phyloP scores from a whole-genome alignment of 2,329 filamentous ascomycete genomes.

The Cladophialophora bantiana region DNA sequence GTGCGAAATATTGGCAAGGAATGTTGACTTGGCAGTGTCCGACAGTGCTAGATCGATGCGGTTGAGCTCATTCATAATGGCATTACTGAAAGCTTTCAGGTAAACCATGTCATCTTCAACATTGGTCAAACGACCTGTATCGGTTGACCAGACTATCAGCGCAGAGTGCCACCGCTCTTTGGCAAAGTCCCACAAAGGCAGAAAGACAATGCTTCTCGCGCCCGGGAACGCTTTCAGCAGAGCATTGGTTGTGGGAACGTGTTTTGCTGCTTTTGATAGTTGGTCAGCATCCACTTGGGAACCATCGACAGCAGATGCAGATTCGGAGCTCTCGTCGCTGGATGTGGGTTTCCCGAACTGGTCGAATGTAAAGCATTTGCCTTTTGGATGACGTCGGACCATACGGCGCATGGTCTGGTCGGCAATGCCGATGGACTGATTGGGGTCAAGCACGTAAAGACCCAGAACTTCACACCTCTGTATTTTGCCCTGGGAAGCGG shows the following conservation, averaged over 20 bases:
- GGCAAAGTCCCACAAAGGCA: constrained; percentile 60
- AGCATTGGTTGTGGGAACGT: constrained; percentile 28
- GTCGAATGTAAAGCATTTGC: constrained; percentile 75
- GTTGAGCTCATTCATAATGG: constrained; percentile 53
- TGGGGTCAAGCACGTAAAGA: constrained; percentile 7
- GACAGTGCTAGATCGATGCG: constrained; percentile 52
- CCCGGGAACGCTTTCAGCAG: constrained; percentile 34
- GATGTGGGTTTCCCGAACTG: constrained; percentile 78
- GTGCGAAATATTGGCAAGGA: constrained; percentile 55
- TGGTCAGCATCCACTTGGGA: not conserved
- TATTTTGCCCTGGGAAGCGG: constrained; percentile 40
- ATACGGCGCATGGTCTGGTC: constrained; percentile 53
- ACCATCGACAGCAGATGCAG: constrained; percentile 25
- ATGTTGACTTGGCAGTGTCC: constrained; percentile 54
- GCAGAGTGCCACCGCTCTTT: constrained; percentile 56
- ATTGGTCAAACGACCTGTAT: constrained; percentile 42
- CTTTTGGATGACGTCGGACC: constrained; percentile 55
- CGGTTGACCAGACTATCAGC: constrained; percentile 55
- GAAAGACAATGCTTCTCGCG: constrained; percentile 48
- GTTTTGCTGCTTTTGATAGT: constrained; percentile 3
- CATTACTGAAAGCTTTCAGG: constrained; percentile 51
- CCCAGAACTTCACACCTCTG: constrained; percentile 36
- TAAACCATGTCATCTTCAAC: constrained; percentile 51
- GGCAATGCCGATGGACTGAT: constrained; percentile 42
- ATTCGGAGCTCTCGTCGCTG: constrained; percentile 68